Evolutionary conservation across 2,329 filamentous ascomycete genomes (phyloP), one percentile per base, ranked within the genome.

Genomic region (Cordyceps cicadae): DNA sequence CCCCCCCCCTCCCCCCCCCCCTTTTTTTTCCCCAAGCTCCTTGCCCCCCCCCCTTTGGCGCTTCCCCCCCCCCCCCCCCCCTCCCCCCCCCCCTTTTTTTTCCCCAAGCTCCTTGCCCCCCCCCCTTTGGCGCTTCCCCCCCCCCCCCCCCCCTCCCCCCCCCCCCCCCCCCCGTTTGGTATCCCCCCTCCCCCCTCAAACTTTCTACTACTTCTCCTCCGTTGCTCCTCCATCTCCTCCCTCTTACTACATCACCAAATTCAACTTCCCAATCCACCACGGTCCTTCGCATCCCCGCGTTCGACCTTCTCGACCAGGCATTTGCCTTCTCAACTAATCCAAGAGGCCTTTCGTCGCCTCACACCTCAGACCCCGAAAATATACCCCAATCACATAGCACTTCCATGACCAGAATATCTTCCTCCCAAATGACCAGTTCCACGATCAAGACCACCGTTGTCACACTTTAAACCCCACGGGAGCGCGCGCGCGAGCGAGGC

Each of bases 401-500:
- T 73, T 75, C 72, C 70, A 76, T 75, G 74, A 75, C 70, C 69
- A 74, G 69, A 67, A 72, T 74, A 73, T 72, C 69, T 66, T 64
- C 70, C 67, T 70, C 67, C 70, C 74, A 72, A 76, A 86, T 86
- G 84, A 85, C 76, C 75, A 80, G 69, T 67, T 72, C 67, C 66
- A 75, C 72, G 68, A 70, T 67, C 76, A 65, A 79, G 78, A 79
- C 79, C 78, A 75, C 72, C 72, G 76, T 76, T 79, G 81, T 81
- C 83, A 86, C 84, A 80, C 85, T 87, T 87, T 87, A 84, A 87
- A 84, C 76, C 81, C 79, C 79, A 86, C 84, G 84, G 82, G 82
- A 84, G 79, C 77, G 81, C 56, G 56, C 79, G 80, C 77, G 80
- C 79, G 80, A 83, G 81, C 75, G 81, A 84, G 80, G 73, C 66